Evolutionary conservation across 2,329 filamentous ascomycete species (phyloP), one percentile per base, ranked within the genome.

Genomic region (Zymoseptoria tritici): DNA sequence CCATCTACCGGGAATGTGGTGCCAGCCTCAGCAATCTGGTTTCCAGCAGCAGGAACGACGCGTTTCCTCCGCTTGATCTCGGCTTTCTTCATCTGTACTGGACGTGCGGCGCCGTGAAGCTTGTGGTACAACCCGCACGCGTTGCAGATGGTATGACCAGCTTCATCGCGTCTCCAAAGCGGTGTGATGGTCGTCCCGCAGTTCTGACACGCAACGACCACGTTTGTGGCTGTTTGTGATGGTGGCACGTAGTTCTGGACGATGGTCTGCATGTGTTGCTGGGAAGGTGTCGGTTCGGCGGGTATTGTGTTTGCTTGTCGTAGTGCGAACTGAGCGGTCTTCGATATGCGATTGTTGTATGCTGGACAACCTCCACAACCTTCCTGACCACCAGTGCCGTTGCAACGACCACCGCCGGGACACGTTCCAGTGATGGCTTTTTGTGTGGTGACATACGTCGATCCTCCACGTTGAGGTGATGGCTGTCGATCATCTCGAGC

Each of bases 11-110:
- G 21, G 20, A 55, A 64, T 9, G 57, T 53, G 24, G 52, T 59
- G 9, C 60, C 58, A 42, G 75, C 74, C 53, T 79, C 62, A 24
- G 58, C 55, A 19, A 50, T 54, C 52, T 59, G 57, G 5, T 78
- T 57, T 76, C 74, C 59, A 79, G 79, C 58, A 78, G 89, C 91
- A 19, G 93, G 92, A 51, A 97, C 92, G 5, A 97, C 91, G 60
- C 94, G 87, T 80, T 97, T 97, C 62, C 94, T 83, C 63, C 94
- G 85, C 76, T 99, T 97, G 74, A 99, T 99, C 24, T 96, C 89
- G 2, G 91, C 89, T 75, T 97, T 97, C 76, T 97, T 99, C 94
- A 99, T 97, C n/a, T 91, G 91, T 4, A 94, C 90, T 0, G 94
- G 94, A 50, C 94, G 84, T 74, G 97, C 93, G 29, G 91, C 86